Evolutionary conservation across 1,284 basidiomycete species (phyloP).

Genomic region (Heliocybe sulcata): DNA sequence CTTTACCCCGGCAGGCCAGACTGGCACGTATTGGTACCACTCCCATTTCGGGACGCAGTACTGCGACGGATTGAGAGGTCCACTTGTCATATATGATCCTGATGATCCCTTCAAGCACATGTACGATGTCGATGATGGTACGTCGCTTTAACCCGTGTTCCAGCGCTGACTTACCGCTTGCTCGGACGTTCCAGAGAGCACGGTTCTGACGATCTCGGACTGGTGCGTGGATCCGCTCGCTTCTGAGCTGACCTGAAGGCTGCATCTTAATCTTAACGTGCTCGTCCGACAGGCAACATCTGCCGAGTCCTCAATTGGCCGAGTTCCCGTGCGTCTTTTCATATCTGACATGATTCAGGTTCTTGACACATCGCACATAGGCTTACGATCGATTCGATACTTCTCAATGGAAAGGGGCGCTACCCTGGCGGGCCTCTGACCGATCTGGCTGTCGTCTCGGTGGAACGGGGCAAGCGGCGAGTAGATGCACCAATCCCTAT

Average conservation of each 20-base stretch:
- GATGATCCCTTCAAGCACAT: slow-evolving; percentile 27
- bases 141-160: not conserved
- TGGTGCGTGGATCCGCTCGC: slow-evolving; percentile 23
- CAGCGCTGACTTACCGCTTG: not conserved
- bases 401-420: slow-evolving; percentile 3
- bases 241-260: not conserved
- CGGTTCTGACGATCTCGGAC: slow-evolving; percentile 27
- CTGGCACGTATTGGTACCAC: slow-evolving; percentile 23
- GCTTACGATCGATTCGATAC: not conserved
- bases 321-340: slow-evolving; percentile 3
- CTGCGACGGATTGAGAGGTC: slow-evolving; percentile 32
- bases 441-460: not conserved
- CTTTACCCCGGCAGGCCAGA: slow-evolving; percentile 23
- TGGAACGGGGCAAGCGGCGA: slow-evolving; percentile 1
- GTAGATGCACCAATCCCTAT: not conserved
- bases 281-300: slow-evolving; percentile 23
- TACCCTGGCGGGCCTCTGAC: not conserved
- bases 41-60: slow-evolving; percentile 28
- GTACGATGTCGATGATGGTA: slow-evolving; percentile 37
- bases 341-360: not conserved
- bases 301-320: slow-evolving; percentile 11
- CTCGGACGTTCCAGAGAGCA: slow-evolving; percentile 19
- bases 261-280: not conserved
- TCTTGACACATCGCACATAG: not conserved
- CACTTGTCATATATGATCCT: slow-evolving; percentile 27